These are phyloP conservation scores for Pythium brachiatum DNA, from an alignment of 352 stramenopile species.

Conservation along the genomic window DNA sequence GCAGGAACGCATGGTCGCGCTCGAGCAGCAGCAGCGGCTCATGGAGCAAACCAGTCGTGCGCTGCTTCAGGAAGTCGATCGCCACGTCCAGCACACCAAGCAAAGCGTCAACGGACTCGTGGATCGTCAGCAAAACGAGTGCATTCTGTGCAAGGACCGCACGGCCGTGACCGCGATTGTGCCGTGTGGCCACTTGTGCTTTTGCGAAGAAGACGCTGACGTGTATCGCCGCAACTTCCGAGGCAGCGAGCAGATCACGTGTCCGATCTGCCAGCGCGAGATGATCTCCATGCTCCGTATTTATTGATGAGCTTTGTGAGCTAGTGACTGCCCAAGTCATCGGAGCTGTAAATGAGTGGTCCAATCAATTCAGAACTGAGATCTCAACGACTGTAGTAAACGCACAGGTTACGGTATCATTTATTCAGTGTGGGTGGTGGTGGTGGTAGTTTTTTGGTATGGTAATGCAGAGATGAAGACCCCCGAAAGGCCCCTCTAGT, in stretches of 20 bases:
- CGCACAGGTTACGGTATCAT: neutral
- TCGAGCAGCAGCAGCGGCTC: constrained; percentile 72
- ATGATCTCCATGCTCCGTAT: constrained; percentile 79
- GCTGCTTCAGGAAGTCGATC: constrained; percentile 68
- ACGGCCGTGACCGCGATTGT: constrained; percentile 71
- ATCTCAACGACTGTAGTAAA: neutral
- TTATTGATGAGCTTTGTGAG: constrained; percentile 50
- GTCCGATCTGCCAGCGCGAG: constrained; percentile 79
- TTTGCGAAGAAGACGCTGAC: constrained; percentile 80
- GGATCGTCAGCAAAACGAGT: constrained; percentile 58
- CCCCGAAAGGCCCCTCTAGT: constrained; percentile 26
- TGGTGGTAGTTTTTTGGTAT: constrained; percentile 1
- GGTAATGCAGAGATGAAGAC: neutral
- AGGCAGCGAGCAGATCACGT: constrained; percentile 36
- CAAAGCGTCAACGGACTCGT: constrained; percentile 47
- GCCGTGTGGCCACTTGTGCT: constrained; percentile 81
- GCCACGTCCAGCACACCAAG: constrained; percentile 70
- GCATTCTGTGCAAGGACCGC: constrained; percentile 78
- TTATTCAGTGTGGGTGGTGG: neutral
- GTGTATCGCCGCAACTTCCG: constrained; percentile 51
- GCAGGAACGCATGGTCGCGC: constrained; percentile 57
- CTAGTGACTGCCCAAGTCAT: too few relatives aligned
- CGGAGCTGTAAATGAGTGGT: too few relatives aligned
- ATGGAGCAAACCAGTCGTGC: constrained; percentile 77
- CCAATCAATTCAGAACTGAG: constrained; percentile 4